Evolutionary conservation across 2,329 filamentous ascomycete species (phyloP).

Genomic region (Leptosphaerulina australis): DNA sequence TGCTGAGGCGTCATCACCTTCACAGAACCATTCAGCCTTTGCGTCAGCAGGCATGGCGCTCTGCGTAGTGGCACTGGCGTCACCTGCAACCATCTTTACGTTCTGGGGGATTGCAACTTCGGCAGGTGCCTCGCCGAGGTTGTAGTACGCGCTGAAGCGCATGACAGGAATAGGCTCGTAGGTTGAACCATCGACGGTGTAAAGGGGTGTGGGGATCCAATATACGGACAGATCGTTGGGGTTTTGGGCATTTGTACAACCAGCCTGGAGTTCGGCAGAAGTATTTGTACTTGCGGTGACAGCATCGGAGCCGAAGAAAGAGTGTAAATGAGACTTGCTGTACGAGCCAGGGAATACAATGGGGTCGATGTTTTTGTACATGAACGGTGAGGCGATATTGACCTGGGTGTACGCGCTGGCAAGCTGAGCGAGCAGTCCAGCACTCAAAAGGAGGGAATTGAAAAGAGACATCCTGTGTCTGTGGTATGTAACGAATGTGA

Average conservation of each 20-base stretch:
- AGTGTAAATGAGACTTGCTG: constrained; percentile 51
- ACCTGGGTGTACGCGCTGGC: constrained; percentile 45
- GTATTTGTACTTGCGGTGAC: constrained; percentile 50
- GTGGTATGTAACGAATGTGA: constrained; percentile 10
- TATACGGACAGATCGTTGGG: constrained; percentile 57
- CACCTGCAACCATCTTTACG: constrained; percentile 52
- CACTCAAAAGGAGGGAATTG: constrained; percentile 28
- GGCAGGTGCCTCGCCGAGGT: constrained; percentile 49
- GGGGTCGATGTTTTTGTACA: constrained; percentile 56
- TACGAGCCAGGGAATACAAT: constrained; percentile 52
- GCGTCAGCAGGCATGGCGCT: constrained; percentile 31
- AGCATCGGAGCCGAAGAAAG: constrained; percentile 54
- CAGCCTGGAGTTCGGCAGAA: constrained; percentile 49
- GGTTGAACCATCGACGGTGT: constrained; percentile 44
- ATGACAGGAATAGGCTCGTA: constrained; percentile 41
- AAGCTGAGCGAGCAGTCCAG: constrained; percentile 35
- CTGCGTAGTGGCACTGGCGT: constrained; percentile 43
- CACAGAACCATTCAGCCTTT: constrained; percentile 39
- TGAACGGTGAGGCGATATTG: constrained; percentile 46
- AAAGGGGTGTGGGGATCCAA: constrained; percentile 55
- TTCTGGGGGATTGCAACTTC: constrained; percentile 56
- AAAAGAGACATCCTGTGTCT: constrained; percentile 42
- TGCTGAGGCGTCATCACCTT: constrained; percentile 21
- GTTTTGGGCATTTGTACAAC: constrained; percentile 55
- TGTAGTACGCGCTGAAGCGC: constrained; percentile 58